phyloP scores from a whole-genome alignment of 208 protist species.

The Leptomonas seymouri region DNA sequence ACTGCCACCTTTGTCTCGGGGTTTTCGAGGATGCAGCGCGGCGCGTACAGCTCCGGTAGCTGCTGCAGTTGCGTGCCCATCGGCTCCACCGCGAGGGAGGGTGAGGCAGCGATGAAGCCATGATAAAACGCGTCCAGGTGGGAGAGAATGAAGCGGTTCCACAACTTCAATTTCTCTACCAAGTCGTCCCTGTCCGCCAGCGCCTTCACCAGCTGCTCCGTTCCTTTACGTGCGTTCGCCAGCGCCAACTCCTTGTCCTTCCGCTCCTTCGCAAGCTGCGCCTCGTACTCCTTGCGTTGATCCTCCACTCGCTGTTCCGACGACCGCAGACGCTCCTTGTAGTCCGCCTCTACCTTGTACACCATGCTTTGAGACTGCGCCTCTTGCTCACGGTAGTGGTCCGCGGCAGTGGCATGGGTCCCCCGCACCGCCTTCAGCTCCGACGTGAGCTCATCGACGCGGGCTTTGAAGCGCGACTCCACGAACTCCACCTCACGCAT shows the following conservation, averaged over 20 bases:
- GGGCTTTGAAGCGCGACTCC: constrained; percentile 61
- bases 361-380: constrained; percentile 55
- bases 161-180: constrained; percentile 68
- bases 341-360: constrained; percentile 68
- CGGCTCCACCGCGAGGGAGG: constrained; percentile 53
- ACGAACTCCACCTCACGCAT: constrained; percentile 74
- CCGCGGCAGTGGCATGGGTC: constrained; percentile 44
- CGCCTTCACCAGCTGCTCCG: constrained; percentile 53
- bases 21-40: constrained; percentile 67
- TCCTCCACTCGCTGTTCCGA: constrained; percentile 69
- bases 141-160: constrained; percentile 75
- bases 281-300: constrained; percentile 51
- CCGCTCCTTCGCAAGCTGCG: constrained; percentile 45
- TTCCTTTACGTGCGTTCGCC: constrained; percentile 47
- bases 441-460: constrained; percentile 58
- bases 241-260: constrained; percentile 45
- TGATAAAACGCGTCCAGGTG: constrained; percentile 68
- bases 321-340: constrained; percentile 70
- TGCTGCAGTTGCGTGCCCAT: constrained; percentile 59
- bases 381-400: constrained; percentile 55
- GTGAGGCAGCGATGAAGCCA: constrained; percentile 44
- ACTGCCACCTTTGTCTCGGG: constrained; percentile 66
- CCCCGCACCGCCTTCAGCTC: constrained; percentile 68
- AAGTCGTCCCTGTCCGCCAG: constrained; percentile 63
- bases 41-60: constrained; percentile 66